Conservation (phyloP, 345 rosid genomes). For the Citrus glauca region DNA sequence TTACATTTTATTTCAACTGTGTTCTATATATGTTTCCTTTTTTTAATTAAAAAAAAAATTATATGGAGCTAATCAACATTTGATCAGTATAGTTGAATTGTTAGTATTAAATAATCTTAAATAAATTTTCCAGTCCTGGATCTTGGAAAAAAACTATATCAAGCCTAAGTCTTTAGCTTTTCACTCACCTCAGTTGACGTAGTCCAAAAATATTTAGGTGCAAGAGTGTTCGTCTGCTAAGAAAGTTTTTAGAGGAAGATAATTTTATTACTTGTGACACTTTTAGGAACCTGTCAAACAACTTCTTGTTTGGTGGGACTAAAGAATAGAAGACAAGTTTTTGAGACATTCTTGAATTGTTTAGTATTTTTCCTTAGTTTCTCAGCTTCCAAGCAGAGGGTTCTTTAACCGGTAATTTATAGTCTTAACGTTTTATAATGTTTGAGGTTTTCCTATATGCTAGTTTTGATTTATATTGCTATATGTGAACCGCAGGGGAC, state of each 20-base stretch:
- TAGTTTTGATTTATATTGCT: background rate
- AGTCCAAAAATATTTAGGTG: background rate
- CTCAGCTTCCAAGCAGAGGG: background rate
- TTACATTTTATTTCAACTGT: background rate
- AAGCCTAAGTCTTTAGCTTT: background rate
- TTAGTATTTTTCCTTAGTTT: background rate
- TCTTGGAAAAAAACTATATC: background rate
- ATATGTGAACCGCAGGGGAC: constrained; percentile 28
- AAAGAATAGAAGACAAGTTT: background rate
- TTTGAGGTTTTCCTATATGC: background rate
- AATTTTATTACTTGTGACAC: no score
- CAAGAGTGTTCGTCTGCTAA: background rate
- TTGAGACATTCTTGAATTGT: no score
- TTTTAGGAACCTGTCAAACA: no score
- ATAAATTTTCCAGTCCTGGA: background rate
- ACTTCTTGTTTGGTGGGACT: background rate
- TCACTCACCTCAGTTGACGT: background rate
- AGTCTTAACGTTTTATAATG: background rate
- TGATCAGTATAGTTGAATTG: background rate
- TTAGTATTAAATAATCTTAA: background rate
- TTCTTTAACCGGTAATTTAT: background rate
- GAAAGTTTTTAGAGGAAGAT: background rate
- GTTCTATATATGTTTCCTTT: background rate
- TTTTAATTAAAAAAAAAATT: background rate
- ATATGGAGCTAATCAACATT: background rate